Evolutionary conservation across 192 early-diverging fungal genomes (phyloP).

Genomic region (Coemansia sp.): DNA sequence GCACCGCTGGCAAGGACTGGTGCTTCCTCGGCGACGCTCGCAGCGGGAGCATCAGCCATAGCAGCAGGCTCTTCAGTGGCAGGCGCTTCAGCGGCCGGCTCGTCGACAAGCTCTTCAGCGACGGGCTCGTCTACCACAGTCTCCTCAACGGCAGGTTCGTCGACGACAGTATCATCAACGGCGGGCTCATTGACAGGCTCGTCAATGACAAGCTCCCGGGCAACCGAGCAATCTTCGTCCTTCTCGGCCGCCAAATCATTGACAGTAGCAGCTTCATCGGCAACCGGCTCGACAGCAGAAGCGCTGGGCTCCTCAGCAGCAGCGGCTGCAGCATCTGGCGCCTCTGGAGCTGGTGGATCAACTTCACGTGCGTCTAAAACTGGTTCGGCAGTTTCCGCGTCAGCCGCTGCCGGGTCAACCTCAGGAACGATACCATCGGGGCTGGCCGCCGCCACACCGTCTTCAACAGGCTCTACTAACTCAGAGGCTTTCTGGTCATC

Average conservation of each 20-base stretch:
- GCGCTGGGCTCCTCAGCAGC: background rate
- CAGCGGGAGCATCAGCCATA: no score
- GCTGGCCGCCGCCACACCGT: background rate
- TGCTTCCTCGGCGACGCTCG: no score
- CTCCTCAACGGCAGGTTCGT: background rate
- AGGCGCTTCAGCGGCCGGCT: background rate
- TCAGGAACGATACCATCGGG: no score
- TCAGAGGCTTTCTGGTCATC: background rate
- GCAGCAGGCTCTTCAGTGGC: background rate
- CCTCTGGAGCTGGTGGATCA: no score
- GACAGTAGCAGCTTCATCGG: no score
- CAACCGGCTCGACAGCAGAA: no score
- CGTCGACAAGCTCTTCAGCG: background rate
- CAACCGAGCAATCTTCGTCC: background rate
- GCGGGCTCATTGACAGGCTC: background rate
- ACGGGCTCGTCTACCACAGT: background rate
- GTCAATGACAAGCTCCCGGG: background rate
- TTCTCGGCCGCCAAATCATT: background rate
- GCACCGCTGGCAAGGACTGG: no score
- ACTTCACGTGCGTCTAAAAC: no score
- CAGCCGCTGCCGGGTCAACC: background rate
- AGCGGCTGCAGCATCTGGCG: background rate
- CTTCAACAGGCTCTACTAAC: background rate
- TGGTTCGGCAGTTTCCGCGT: no score
- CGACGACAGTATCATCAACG: background rate